phyloP scores from a whole-genome alignment of 257 asterid genomes.

The Plantago elongata region DNA sequence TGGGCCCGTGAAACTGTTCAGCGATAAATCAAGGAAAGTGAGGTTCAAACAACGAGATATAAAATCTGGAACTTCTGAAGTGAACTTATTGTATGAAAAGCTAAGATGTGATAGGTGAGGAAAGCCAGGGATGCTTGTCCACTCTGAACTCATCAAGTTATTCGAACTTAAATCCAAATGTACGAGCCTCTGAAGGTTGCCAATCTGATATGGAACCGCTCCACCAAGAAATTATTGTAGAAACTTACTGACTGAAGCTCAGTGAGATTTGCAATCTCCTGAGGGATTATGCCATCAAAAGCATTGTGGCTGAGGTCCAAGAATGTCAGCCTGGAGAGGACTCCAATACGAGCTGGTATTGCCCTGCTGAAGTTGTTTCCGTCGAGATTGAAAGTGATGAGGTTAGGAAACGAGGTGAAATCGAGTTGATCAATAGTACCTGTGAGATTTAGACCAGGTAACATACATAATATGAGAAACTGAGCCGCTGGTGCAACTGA shows the following conservation, averaged over 20 bases:
- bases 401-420: slow-evolving; percentile 40
- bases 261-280: slow-evolving; percentile 50
- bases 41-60: slow-evolving; percentile 46
- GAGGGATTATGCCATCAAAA: slow-evolving; percentile 39
- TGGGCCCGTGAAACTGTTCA: slow-evolving; percentile 45
- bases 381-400: slow-evolving; percentile 35
- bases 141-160: slow-evolving; percentile 45
- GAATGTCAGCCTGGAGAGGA: slow-evolving; percentile 34
- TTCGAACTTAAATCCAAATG: slow-evolving; percentile 68
- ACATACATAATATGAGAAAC: slow-evolving; percentile 41
- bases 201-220: slow-evolving; percentile 47
- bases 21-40: slow-evolving; percentile 60
- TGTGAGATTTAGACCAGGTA: slow-evolving; percentile 29
- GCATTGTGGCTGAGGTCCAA: slow-evolving; percentile 65
- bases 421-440: slow-evolving; percentile 44
- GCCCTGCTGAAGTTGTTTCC: slow-evolving; percentile 47
- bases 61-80: slow-evolving; percentile 52
- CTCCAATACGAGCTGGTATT: slow-evolving; percentile 58
- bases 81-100: slow-evolving; percentile 41
- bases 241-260: slow-evolving; percentile 42
- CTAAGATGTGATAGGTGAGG: slow-evolving; percentile 46
- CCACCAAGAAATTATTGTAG: slow-evolving; percentile 47
- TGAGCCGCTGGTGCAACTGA: slow-evolving; percentile 45
- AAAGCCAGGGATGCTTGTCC: slow-evolving; percentile 52
- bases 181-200: slow-evolving; percentile 46